Base-by-base conservation (phyloP, 257 asterid species). In the Paraleonurus japonicus region DNA sequence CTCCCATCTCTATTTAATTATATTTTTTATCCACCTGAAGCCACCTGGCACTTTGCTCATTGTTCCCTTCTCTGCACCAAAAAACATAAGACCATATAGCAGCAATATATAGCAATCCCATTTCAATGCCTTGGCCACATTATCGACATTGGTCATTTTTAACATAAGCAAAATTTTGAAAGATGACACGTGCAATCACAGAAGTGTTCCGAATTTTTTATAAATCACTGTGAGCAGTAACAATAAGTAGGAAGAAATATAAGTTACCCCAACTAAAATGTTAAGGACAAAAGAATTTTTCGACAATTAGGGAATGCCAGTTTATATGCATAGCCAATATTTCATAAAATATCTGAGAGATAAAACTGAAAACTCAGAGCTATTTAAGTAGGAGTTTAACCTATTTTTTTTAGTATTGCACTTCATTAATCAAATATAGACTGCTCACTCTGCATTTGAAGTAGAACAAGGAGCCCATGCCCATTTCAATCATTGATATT, bases 1-100 rank as follows among this genome's bases (percentile, higher is more conserved):
- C 92, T 35, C 97, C 97, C 97, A 90, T 90, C 62, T 76, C 80
- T 77, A 72, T 41, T 27, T 82, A 64, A 72, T 50, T 74, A 82
- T 71, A 61, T 60, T 72, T 69, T 67, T 75, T 80, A 81, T 79
- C 84, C 84, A 78, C 86, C 78, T 35, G 75, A 67, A 60, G 71
- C 81, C 79, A 76, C 62, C 72, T 61, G 47, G 84, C 58, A 53
- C 79, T 78, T 76, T 71, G 86, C 51, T 78, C 97, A 88, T 88
- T 54, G 67, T 78, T 79, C 75, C 70, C 69, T 68, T 78, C 79
- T 69, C 83, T 82, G 62, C 75, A 75, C 23, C 61, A 48, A 48
- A 27, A 72, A 19, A 59, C 15, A 68, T 20, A 62, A 75, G 48
- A 66, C 62, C 65, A 48, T 9, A 17, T 43, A 60, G 61, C 65